Evolutionary conservation across 1,139 yeast species (phyloP).

Genomic region (Candida pseudoviswanathii): DNA sequence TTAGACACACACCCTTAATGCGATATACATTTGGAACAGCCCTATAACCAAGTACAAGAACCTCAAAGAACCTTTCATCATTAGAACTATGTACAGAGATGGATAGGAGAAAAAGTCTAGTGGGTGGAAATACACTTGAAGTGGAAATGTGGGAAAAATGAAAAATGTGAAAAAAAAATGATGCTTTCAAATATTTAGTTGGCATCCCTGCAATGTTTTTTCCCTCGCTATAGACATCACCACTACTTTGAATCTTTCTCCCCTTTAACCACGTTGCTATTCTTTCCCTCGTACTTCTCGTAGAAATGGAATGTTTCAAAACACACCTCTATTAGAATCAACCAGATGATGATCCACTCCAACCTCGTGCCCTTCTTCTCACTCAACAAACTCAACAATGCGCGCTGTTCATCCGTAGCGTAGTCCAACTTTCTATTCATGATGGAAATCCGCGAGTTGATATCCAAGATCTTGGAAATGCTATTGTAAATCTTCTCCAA

Average conservation of each 20-base stretch:
- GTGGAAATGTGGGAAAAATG: too few relatives aligned
- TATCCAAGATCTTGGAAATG: constrained; percentile 72
- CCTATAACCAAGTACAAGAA: too few relatives aligned
- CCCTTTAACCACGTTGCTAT: neutral
- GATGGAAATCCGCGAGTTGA: constrained; percentile 73
- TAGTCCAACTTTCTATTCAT: constrained; percentile 84
- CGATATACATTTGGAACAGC: too few relatives aligned
- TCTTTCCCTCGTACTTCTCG: constrained; percentile 20
- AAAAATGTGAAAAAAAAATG: too few relatives aligned
- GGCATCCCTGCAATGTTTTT: too few relatives aligned
- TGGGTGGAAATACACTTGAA: too few relatives aligned
- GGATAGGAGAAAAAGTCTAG: too few relatives aligned
- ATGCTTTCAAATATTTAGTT: too few relatives aligned
- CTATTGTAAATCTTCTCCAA: constrained; percentile 73
- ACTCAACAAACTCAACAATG: constrained; percentile 70
- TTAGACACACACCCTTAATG: too few relatives aligned
- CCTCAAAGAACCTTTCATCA: too few relatives aligned
- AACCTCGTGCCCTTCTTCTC: constrained; percentile 76
- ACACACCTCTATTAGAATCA: constrained; percentile 81
- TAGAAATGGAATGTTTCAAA: constrained; percentile 67
- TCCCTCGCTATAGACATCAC: neutral
- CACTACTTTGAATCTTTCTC: neutral
- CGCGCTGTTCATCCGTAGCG: constrained; percentile 85
- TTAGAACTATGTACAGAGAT: too few relatives aligned
- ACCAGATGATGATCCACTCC: constrained; percentile 84